Evolutionary conservation across 148 eudicot species (phyloP), one percentile per base, ranked within the genome.

Genomic region (Pharnaceum exiguum): DNA sequence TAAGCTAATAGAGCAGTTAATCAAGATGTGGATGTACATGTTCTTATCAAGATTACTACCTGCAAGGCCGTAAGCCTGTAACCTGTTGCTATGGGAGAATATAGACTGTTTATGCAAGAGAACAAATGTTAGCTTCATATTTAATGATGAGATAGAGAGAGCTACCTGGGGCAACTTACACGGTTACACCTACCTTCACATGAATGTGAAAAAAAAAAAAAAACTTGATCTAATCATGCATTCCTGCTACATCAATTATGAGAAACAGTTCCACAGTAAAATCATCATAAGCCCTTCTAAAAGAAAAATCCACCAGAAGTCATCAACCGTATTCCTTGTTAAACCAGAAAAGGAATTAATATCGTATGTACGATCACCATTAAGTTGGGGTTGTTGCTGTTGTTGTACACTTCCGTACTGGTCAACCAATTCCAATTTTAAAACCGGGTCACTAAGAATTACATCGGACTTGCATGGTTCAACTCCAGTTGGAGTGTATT

Each of bases 401-500:
- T 47, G 57, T 25, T 48, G 12, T 7, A 32, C 7, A 3, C 10
- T 44, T 10, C 32, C 52, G 26, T 52, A 32, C 30, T 38, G 67
- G 18, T 45, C 59, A 31, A 67, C 50, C 33, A 71, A 63, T 43
- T 57, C 67, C 7, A 70, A 55, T 51, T 63, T 69, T 23, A 39
- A 22, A 58, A 35, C 64, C 19, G 40, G 49, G 24, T 47, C 71
- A 62, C 31, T 15, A 6, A 48, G 55, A 1, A 25, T 40, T 37
- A 36, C 71, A 36, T 66, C 74, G 35, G 77, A 60, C 25, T 61
- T 70, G 74, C 98, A 91, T 23, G 71, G 75, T 48, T 67, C 59
- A 16, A 91, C 90, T 17, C 94, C 96, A 60, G 63, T 35, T 5
- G 94, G 90, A 15, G 57, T 65, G 35, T 68, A 51, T 3, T 63